Evolutionary conservation across 2,329 filamentous ascomycete genomes (phyloP), one percentile per base, ranked within the genome.

Genomic region (Cordyceps cateniannulata): DNA sequence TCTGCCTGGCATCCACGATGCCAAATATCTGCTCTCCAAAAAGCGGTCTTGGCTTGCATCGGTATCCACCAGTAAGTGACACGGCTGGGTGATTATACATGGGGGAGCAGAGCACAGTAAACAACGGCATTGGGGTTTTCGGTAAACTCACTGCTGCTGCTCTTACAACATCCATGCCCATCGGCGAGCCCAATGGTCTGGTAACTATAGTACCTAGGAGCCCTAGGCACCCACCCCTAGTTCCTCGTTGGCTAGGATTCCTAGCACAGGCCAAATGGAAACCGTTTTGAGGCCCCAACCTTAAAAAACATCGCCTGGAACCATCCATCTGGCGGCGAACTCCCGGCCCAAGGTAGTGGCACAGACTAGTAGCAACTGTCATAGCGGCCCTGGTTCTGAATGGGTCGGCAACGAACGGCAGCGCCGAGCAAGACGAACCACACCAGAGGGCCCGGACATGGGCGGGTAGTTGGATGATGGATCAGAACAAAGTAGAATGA

Each of bases 401-500:
- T 22, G 49, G 57, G 48, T 27, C 45, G n/a, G n/a, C 38, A 40
- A 56, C 52, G 59, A 61, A 61, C 59, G 59, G 59, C 59, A n/a
- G 47, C 29, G 59, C 59, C 59, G 59, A 56, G 59, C 59, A 24
- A 25, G 52, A 56, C 47, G 59, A 61, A 61, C 59, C 47, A 49
- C 51, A 38, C 25, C 35, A 25, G 38, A 40, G 45, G 25, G 8
- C 38, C 25, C 20, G 40, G 47, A 51, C 47, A 48, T 47, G 8
- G 53, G 53, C 42, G 42, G 53, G 42, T 38, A 56, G 51, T 22
- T 22, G 22, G 50, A 20, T 22, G 49, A n/a, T 29, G 29, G 49
- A 14, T 32, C 25, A 32, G 49, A 52, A 53, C 16, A 5, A 44
- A 44, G 35, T 38, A 27, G 25, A 38, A 53, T 53, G 40, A 40